A percentile compares a stretch with the other conserved stretches of the same genome.
Conservation (phyloP, 73 alveolate species). For the Durusdinium trenchii region DNA sequence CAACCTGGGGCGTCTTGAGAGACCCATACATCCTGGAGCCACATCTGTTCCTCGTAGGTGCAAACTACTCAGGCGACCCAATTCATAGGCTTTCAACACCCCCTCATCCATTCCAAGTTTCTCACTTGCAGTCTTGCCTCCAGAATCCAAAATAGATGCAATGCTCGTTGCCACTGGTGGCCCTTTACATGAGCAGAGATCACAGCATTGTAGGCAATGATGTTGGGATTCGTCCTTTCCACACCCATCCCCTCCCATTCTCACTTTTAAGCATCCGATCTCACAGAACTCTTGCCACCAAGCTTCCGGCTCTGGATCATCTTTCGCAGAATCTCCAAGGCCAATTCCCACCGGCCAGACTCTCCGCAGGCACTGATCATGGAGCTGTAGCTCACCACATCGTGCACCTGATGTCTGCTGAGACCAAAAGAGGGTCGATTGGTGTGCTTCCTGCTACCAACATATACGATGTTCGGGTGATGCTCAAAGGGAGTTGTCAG, state of each 20-base stretch:
- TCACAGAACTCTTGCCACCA: too few species aligned
- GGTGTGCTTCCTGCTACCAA: too few species aligned
- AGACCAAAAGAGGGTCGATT: too few species aligned
- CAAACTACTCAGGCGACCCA: not conserved
- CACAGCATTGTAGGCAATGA: conserved; percentile 36
- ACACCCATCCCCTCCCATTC: not conserved
- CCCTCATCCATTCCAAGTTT: not conserved
- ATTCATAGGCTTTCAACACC: not conserved
- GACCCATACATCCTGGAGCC: too few species aligned
- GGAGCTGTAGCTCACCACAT: conserved; percentile 74
- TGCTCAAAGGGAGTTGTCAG: not conserved
- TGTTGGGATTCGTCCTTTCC: conserved; percentile 44
- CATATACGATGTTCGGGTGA: too few species aligned
- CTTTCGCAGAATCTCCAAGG: not conserved
- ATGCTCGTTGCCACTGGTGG: conserved; percentile 57
- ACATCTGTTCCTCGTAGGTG: not conserved
- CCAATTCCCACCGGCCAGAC: conserved; percentile 77
- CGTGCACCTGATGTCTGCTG: conserved; percentile 51
- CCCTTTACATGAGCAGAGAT: conserved; percentile 66
- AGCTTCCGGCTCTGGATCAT: conserved; percentile 18
- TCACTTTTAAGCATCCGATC: too few species aligned
- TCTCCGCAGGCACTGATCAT: conserved; percentile 66
- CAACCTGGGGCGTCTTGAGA: too few species aligned
- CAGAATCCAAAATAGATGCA: conserved; percentile 42
- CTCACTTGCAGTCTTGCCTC: not conserved